Conservation (phyloP, 2,329 filamentous ascomycete species). For the Claviceps lovelessii region DNA sequence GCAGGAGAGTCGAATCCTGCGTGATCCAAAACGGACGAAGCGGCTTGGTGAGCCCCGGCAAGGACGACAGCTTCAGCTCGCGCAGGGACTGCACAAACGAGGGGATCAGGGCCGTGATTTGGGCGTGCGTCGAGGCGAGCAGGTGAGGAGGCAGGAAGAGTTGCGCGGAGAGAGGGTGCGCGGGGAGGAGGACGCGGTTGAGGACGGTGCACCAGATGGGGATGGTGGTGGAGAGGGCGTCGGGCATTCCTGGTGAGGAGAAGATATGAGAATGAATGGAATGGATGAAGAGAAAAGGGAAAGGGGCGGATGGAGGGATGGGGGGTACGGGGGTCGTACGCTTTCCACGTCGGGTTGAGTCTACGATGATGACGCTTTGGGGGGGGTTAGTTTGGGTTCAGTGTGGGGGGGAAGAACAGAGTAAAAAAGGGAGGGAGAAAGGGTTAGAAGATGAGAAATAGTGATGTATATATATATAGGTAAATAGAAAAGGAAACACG, state of each 20-base stretch:
- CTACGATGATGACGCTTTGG: constrained; percentile 62
- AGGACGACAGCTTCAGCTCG: constrained; percentile 45
- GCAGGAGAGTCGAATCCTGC: constrained; percentile 40
- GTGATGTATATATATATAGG: too few relatives aligned
- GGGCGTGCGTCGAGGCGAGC: constrained; percentile 57
- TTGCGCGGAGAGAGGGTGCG: constrained; percentile 27
- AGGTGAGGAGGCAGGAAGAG: constrained; percentile 60
- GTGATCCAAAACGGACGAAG: constrained; percentile 71
- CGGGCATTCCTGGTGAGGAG: constrained; percentile 56
- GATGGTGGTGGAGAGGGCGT: constrained; percentile 84
- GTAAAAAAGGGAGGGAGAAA: neutral
- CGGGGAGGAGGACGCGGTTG: constrained; percentile 64
- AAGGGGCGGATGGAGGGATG: neutral
- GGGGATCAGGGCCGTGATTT: constrained; percentile 51
- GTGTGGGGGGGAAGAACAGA: too few relatives aligned
- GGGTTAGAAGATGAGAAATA: too few relatives aligned
- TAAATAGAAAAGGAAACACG: neutral
- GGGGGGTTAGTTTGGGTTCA: neutral
- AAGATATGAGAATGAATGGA: too few relatives aligned
- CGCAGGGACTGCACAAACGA: constrained; percentile 37
- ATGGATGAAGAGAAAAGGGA: neutral
- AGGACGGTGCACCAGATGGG: constrained; percentile 87
- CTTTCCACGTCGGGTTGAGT: constrained; percentile 86
- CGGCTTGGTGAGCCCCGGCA: constrained; percentile 49
- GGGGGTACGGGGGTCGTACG: constrained; percentile 29